These are phyloP conservation scores for Cercophora sp. DNA, from an alignment of 495 filamentous ascomycete genomes.

Conservation along the genomic window DNA sequence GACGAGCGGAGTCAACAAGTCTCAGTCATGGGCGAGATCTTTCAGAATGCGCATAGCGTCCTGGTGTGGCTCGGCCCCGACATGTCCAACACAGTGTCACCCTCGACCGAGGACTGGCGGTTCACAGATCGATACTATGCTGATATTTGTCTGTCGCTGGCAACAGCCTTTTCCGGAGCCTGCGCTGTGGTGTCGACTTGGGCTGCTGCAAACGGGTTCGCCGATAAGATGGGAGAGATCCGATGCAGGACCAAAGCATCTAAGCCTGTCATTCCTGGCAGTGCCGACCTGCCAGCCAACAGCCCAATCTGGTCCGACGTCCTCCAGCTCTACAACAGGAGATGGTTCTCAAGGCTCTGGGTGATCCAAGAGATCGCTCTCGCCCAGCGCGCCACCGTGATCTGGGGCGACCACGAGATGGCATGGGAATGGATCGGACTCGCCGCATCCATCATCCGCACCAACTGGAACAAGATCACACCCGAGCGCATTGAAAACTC, in stretches of 20 bases:
- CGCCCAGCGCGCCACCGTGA: constrained; percentile 5
- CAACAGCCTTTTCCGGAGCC: not conserved
- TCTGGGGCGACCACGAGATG: constrained; percentile 17
- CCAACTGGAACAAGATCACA: constrained; percentile 8
- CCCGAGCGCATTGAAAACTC: not conserved
- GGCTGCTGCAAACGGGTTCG: not conserved
- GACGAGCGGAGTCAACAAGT: constrained; percentile 22
- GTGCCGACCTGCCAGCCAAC: not conserved
- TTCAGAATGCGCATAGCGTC: constrained; percentile 13
- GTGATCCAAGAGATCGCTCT: constrained; percentile 18
- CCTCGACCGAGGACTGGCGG: too few species aligned
- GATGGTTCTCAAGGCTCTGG: constrained; percentile 19
- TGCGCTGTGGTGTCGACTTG: not conserved
- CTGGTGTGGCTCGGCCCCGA: constrained; percentile 21
- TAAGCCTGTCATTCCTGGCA: not conserved
- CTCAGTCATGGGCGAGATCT: constrained; percentile 23
- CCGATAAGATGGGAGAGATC: not conserved
- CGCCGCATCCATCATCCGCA: constrained; percentile 17
- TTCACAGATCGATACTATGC: not conserved
- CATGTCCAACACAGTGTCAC: not conserved
- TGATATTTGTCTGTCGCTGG: not conserved
- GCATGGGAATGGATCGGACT: constrained; percentile 15
- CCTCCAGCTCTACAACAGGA: constrained; percentile 2
- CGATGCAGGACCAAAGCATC: not conserved
- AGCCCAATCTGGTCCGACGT: not conserved